These are phyloP conservation scores for Elsinoe perseae DNA, from an alignment of 2,329 filamentous ascomycete genomes.

Conservation along the genomic window DNA sequence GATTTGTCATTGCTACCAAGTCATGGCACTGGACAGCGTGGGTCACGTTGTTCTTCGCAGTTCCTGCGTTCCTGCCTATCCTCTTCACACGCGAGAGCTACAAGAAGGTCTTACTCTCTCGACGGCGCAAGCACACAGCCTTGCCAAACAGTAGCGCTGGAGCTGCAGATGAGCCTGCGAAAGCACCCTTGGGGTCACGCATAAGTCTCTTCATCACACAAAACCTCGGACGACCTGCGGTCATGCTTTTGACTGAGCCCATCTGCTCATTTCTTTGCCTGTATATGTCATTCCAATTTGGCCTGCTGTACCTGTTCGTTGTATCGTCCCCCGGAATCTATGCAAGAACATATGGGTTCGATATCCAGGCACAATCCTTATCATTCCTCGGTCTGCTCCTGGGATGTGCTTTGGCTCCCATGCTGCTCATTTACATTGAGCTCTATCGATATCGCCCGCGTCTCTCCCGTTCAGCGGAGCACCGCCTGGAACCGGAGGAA, in stretches of 20 bases:
- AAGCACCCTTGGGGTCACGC: slow-evolving; percentile 47
- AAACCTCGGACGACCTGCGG: slow-evolving; percentile 33
- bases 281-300: slow-evolving; percentile 37
- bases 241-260: slow-evolving; percentile 44
- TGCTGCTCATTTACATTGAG: slow-evolving; percentile 45
- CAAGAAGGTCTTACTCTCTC: slow-evolving; percentile 39
- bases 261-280: slow-evolving; percentile 47
- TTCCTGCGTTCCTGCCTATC: slow-evolving; percentile 28
- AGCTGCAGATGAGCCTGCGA: slow-evolving; percentile 39
- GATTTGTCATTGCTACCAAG: slow-evolving; percentile 25
- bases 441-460: slow-evolving; percentile 42
- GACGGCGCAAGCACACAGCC: slow-evolving; percentile 20
- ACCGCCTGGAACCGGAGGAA: slow-evolving; percentile 45
- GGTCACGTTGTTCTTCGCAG: slow-evolving; percentile 27
- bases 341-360: slow-evolving; percentile 4
- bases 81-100: slow-evolving; percentile 42
- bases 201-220: slow-evolving; percentile 44
- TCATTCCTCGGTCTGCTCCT: slow-evolving; percentile 27
- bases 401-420: slow-evolving; percentile 27
- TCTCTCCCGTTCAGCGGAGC: slow-evolving; percentile 30
- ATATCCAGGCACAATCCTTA: slow-evolving; percentile 22
- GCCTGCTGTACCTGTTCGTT: slow-evolving; percentile 13
- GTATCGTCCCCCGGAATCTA: slow-evolving; percentile 12
- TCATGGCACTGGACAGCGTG: slow-evolving; percentile 33
- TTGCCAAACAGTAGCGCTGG: slow-evolving; percentile 37